Evolutionary conservation across 2,329 filamentous ascomycete genomes (phyloP), one percentile per base, ranked within the genome.

Genomic region (Septoria linicola): DNA sequence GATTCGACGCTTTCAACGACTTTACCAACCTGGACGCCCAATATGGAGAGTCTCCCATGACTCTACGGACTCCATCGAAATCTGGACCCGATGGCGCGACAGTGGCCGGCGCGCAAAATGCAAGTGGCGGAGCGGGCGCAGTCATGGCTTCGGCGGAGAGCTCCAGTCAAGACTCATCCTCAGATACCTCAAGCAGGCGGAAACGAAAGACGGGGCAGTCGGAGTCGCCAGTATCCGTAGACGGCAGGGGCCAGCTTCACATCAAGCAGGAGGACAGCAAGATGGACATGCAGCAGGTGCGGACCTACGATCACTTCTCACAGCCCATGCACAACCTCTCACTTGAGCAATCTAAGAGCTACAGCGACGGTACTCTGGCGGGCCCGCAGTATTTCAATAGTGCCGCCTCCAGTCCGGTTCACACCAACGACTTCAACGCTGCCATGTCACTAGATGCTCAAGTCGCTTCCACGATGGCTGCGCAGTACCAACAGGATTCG

Each of bases 371-470:
- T n/a, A 45, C 8, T 31, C 25, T 45, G 42, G 75, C 78, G 71
- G 71, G 76, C 45, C 70, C 74, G 41, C 81, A 83, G 59, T 78
- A 82, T 57, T 83, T 84, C 62, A 76, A 79, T 13, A 81, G 79
- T 59, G 77, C 77, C 7, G 77, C 79, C 1, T 81, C 76, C 59
- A 85, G 80, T 54, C 80, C 82, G 8, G 58, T 62, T 14, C 63
- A 65, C 50, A 45, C 58, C 17, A 54, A 57, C n/a, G 62, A 63
- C 8, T 65, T 63, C 51, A 60, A 63, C 32, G 51, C 58, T 6
- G 59, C 63, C 46, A 60, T 67, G 57, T 61, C 60, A 8, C 49
- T 66, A 23, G 59, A 66, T 43, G 57, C 58, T 13, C 58, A 59
- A 16, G 55, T 63, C 43, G 45, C 53, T 36, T 49, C 53, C 8